A percentile compares a stretch with the other conserved stretches of the same genome.
These are phyloP conservation scores for Melastoma malabathricum DNA, from an alignment of 345 rosid genomes.

Conservation along the genomic window DNA sequence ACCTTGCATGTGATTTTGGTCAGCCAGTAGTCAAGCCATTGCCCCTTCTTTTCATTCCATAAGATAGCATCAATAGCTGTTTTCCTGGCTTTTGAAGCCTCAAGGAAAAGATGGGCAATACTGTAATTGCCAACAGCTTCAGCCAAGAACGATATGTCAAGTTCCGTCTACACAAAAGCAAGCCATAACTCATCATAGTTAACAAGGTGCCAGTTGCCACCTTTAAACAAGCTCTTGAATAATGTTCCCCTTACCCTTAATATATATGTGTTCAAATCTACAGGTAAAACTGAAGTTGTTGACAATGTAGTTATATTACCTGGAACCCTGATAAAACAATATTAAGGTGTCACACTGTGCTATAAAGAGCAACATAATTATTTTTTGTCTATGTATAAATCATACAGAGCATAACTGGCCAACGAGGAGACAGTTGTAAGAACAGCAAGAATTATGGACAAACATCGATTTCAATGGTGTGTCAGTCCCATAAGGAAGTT, in stretches of 20 bases:
- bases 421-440: too few species aligned
- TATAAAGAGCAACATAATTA: not conserved
- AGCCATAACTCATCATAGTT: conserved; percentile 1
- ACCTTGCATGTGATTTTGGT: conserved; percentile 11
- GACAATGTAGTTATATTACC: conserved; percentile 43
- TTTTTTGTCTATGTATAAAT: not conserved
- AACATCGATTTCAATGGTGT: too few species aligned
- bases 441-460: too few species aligned
- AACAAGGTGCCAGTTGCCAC: not conserved
- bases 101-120: conserved; percentile 26
- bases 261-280: conserved; percentile 66
- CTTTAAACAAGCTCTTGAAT: not conserved
- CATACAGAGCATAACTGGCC: too few species aligned
- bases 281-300: conserved; percentile 70
- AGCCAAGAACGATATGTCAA: conserved; percentile 61
- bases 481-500: too few species aligned
- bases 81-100: conserved; percentile 49
- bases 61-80: conserved; percentile 44
- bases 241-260: conserved; percentile 31
- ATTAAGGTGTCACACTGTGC: not conserved
- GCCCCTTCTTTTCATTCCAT: conserved; percentile 60
- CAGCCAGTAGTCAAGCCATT: conserved; percentile 89
- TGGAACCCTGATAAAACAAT: conserved; percentile 36
- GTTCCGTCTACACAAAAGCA: conserved; percentile 62
- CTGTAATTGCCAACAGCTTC: conserved; percentile 31